These are phyloP conservation scores for Aquanectria penicillioides DNA, from an alignment of 2,329 filamentous ascomycete genomes.

Conservation along the genomic window DNA sequence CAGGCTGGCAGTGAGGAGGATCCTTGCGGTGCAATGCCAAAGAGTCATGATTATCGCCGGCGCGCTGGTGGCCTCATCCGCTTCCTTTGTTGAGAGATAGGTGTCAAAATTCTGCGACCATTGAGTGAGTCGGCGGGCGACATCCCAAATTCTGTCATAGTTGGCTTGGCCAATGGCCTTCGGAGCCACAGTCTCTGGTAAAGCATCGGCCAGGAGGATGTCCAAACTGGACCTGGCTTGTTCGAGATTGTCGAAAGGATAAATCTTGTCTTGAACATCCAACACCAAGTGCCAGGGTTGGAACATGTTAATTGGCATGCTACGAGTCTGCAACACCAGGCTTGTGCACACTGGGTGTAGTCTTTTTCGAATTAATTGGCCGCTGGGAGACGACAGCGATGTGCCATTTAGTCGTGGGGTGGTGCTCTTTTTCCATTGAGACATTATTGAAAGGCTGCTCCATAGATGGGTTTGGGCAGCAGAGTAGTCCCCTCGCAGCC, in stretches of 20 bases:
- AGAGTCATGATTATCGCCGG: conserved; percentile 20
- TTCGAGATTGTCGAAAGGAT: conserved; percentile 16
- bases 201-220: conserved; percentile 14
- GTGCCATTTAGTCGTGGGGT: conserved; percentile 6
- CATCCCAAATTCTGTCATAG: not conserved
- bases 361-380: conserved; percentile 24
- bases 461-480: conserved; percentile 25
- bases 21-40: conserved; percentile 20
- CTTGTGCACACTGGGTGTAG: conserved; percentile 24
- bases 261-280: not conserved
- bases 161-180: not conserved
- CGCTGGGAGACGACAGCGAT: conserved; percentile 27
- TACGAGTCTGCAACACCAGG: conserved; percentile 24
- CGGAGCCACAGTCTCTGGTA: conserved; percentile 16
- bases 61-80: conserved; percentile 5
- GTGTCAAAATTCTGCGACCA: conserved; percentile 20
- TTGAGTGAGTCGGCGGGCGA: not conserved
- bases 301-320: conserved; percentile 8
- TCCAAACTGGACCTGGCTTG: conserved; percentile 24
- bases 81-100: not conserved
- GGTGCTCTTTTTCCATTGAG: conserved; percentile 19
- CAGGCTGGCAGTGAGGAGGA: conserved; percentile 14
- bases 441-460: conserved; percentile 25
- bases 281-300: conserved; percentile 7
- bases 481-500: conserved; percentile 28